These are phyloP conservation scores for Protomyces lactucae-debilis DNA, from an alignment of 1,139 yeast species.

Conservation along the genomic window DNA sequence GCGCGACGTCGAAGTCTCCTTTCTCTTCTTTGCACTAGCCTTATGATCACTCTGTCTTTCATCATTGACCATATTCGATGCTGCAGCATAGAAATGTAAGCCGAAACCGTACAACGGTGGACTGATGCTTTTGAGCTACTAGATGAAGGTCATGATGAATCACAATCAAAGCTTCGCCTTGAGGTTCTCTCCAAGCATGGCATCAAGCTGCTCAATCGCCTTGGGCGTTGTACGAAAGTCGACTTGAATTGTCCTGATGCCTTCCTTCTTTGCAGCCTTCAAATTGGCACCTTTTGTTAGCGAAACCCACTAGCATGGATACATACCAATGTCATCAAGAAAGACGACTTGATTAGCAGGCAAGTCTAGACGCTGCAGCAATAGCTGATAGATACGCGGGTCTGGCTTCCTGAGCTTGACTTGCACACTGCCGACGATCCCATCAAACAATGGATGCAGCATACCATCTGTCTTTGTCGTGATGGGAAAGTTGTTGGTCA, in stretches of 20 bases:
- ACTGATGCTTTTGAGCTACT: too few relatives aligned
- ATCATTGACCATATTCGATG: too few relatives aligned
- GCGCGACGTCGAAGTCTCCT: too few relatives aligned
- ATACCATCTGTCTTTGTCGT: constrained; percentile 6
- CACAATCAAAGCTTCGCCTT: neutral
- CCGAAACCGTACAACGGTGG: too few relatives aligned
- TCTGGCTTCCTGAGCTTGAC: constrained; percentile 23
- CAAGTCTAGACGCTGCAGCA: constrained; percentile 8
- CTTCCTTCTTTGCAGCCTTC: constrained; percentile 15
- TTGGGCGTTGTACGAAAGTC: constrained; percentile 23
- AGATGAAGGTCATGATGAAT: neutral
- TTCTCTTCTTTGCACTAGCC: too few relatives aligned
- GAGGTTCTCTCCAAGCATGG: neutral
- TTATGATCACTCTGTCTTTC: too few relatives aligned
- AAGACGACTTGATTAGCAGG: constrained; percentile 12
- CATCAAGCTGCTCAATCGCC: constrained; percentile 7
- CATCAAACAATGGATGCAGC: constrained; percentile 13
- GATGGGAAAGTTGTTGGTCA: constrained; percentile 21
- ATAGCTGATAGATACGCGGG: constrained; percentile 5
- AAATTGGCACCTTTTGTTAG: constrained; percentile 18
- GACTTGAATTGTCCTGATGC: constrained; percentile 21
- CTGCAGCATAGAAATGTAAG: too few relatives aligned
- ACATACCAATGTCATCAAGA: neutral
- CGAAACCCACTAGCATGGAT: neutral
- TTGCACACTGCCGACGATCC: constrained; percentile 23